Percentiles rank a stretch among this genome's conserved stretches.
Evolutionary conservation across 495 filamentous ascomycete species (phyloP).

Genomic region (Viridothelium virens): DNA sequence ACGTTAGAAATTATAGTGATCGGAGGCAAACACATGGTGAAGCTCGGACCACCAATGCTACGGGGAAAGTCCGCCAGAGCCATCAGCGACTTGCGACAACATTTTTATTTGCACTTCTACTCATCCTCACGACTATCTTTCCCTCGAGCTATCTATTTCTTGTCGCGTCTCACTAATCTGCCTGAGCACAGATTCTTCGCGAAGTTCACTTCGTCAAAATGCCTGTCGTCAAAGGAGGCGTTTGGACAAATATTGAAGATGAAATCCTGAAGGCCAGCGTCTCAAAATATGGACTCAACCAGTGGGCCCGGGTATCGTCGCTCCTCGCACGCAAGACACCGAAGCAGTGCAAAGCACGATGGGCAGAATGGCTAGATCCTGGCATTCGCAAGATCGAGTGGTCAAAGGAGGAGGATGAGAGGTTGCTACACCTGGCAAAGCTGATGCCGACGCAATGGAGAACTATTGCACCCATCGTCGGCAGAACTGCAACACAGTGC

Average conservation of each 20-base stretch:
- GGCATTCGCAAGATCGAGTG: slow-evolving; percentile 97
- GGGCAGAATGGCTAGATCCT: slow-evolving; percentile 97
- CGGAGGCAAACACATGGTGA: neutral
- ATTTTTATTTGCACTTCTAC: slow-evolving; percentile 3
- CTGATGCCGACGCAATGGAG: slow-evolving; percentile 99
- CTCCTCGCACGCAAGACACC: slow-evolving; percentile 94
- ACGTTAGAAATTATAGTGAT: neutral
- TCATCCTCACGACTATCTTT: neutral
- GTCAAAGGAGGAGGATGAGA: slow-evolving; percentile 98
- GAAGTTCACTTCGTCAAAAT: slow-evolving; percentile 45
- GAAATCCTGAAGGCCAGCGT: slow-evolving; percentile 93
- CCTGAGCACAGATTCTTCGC: neutral
- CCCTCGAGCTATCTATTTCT: too few species aligned
- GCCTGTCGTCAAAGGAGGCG: slow-evolving; percentile 97
- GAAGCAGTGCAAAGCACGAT: slow-evolving; percentile 98
- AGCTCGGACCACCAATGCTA: neutral
- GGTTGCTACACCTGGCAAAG: slow-evolving; percentile 89
- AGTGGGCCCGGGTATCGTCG: slow-evolving; percentile 98
- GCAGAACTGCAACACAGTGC: slow-evolving; percentile 92
- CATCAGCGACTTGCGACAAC: neutral
- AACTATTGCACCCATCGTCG: slow-evolving; percentile 94
- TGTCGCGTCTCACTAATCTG: too few species aligned
- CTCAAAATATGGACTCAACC: slow-evolving; percentile 94
- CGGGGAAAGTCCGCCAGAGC: neutral
- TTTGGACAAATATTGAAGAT: slow-evolving; percentile 84